These are phyloP conservation scores for Neostapfia colusana DNA, from an alignment of 176 grass and related monocot genomes.

Conservation along the genomic window DNA sequence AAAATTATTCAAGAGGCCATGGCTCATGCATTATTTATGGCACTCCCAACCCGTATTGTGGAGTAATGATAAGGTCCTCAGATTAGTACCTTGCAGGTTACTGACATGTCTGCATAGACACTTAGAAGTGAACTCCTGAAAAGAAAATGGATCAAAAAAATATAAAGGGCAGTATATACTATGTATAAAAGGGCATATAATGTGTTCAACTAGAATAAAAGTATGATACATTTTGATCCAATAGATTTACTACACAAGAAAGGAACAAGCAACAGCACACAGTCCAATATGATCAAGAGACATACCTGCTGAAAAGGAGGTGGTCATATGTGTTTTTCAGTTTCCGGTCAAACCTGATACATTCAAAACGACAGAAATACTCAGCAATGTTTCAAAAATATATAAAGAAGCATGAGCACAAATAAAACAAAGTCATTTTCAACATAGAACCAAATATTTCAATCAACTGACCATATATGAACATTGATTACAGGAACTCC, in stretches of 20 bases:
- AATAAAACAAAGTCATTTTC: constrained; percentile 21
- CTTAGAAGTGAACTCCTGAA: constrained; percentile 95
- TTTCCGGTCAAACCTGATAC: constrained; percentile 91
- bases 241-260: constrained; percentile 22
- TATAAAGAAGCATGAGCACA: constrained; percentile 15
- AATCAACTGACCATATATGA: constrained; percentile 88
- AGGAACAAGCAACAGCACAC: constrained; percentile 20
- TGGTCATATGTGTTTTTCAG: constrained; percentile 93
- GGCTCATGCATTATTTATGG: not conserved
- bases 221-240: constrained; percentile 11
- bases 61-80: constrained; percentile 4
- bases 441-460: constrained; percentile 30
- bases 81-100: constrained; percentile 87
- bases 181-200: constrained; percentile 12
- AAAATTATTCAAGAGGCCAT: not conserved
- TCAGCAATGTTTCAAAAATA: constrained; percentile 15
- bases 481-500: constrained; percentile 99
- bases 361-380: constrained; percentile 37
- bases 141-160: constrained; percentile 44
- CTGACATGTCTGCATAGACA: constrained; percentile 97
- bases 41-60: not conserved
- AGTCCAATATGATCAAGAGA: constrained; percentile 26
- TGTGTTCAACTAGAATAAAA: constrained; percentile 18
- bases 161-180: not conserved
- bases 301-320: constrained; percentile 94